phyloP scores from a whole-genome alignment of 2,329 filamentous ascomycete genomes.

The Pyricularia grisea region DNA sequence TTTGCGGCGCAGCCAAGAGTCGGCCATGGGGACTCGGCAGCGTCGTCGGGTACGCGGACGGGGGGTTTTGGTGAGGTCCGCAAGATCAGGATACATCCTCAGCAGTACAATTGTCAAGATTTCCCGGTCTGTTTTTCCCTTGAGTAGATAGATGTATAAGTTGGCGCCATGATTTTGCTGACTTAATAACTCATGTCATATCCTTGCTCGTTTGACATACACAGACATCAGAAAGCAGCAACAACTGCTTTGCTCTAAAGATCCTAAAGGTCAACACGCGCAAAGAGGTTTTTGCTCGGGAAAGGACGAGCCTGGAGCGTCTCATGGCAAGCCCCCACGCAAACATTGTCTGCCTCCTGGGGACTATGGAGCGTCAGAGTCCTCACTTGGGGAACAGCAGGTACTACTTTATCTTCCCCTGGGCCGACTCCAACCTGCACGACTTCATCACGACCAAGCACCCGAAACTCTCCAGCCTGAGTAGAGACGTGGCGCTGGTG shows the following conservation, averaged over 20 bases:
- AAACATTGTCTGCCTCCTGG: conserved; percentile 12
- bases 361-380: conserved; percentile 9
- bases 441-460: not conserved
- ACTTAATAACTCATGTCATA: too few relatives aligned
- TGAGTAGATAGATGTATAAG: too few relatives aligned
- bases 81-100: conserved; percentile 9
- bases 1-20: too few relatives aligned
- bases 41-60: not conserved
- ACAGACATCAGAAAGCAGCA: not conserved
- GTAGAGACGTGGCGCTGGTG: not conserved
- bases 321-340: conserved; percentile 9
- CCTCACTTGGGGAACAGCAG: not conserved
- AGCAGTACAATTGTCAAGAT: conserved; percentile 11
- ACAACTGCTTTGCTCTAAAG: not conserved
- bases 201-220: too few relatives aligned
- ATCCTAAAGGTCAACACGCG: not conserved
- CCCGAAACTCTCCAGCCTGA: conserved; percentile 2
- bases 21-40: too few relatives aligned
- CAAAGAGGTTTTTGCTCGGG: conserved; percentile 6
- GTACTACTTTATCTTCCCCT: conserved; percentile 12
- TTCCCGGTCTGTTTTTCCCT: not conserved
- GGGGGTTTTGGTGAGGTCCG: not conserved
- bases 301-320: conserved; percentile 12
- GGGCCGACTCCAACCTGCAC: conserved; percentile 10
- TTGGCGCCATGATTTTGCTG: too few relatives aligned